Evolutionary conservation across 169 alveolate genomes (phyloP).

Genomic region (Neospora caninum): DNA sequence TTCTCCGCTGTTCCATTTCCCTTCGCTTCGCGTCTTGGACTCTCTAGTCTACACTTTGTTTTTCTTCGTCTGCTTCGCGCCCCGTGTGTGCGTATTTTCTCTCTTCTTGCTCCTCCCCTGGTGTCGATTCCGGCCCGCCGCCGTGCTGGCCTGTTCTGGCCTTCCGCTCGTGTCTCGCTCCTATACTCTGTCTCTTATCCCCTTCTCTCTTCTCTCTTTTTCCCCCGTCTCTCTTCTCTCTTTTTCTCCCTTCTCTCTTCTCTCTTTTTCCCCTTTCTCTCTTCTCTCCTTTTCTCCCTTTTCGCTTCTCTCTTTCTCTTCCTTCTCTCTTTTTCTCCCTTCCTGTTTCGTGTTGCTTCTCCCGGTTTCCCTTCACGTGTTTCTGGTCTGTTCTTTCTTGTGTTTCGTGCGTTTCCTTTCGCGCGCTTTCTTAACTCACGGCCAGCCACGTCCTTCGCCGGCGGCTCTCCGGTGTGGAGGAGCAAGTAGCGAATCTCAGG

Average conservation of each 20-base stretch:
- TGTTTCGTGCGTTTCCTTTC: too few species aligned
- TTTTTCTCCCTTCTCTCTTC: not conserved
- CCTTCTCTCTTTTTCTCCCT: not conserved
- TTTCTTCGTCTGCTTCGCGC: too few species aligned
- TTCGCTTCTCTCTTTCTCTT: not conserved
- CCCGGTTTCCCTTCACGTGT: not conserved
- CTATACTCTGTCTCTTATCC: too few species aligned
- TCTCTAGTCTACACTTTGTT: too few species aligned
- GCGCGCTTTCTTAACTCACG: constrained; percentile 48
- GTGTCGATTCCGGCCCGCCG: not conserved
- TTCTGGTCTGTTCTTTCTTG: too few species aligned
- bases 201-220: too few species aligned
- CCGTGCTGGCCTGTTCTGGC: not conserved
- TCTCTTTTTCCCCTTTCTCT: not conserved
- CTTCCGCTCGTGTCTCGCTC: not conserved
- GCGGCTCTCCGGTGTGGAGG: constrained; percentile 62
- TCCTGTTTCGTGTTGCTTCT: not conserved
- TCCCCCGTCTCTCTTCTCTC: constrained; percentile 47
- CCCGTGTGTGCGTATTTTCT: not conserved
- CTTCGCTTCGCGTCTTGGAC: too few species aligned
- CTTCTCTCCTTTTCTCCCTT: not conserved
- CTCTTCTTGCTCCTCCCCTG: not conserved
- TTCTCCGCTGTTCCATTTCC: too few species aligned
- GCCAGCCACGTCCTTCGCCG: constrained; percentile 59
- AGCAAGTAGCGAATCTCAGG: constrained; percentile 66